phyloP scores from a whole-genome alignment of 345 rosid genomes.

The Adansonia digitata region DNA sequence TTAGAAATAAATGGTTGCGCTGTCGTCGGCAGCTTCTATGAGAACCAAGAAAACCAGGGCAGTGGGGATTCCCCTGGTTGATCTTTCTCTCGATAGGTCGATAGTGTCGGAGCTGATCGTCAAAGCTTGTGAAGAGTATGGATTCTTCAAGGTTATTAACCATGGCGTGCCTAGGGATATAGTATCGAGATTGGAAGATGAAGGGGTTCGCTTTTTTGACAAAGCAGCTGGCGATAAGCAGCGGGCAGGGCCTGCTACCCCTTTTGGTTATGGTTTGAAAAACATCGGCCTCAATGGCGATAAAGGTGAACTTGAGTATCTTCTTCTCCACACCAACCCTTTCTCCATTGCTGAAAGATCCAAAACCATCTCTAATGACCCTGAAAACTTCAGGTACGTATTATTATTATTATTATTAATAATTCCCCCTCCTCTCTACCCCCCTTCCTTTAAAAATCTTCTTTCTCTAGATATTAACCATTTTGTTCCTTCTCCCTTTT shows the following conservation, averaged over 20 bases:
- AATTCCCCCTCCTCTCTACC: too few species aligned
- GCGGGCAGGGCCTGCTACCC: conserved; percentile 66
- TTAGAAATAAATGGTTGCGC: conserved; percentile 43
- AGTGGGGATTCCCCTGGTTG: conserved; percentile 56
- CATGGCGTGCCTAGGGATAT: conserved; percentile 52
- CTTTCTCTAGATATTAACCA: not conserved
- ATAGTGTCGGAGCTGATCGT: conserved; percentile 41
- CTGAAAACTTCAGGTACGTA: conserved; percentile 73
- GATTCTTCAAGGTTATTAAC: conserved; percentile 62
- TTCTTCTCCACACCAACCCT: conserved; percentile 70
- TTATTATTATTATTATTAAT: too few species aligned
- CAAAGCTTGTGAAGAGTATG: conserved; percentile 70
- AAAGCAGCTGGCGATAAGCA: conserved; percentile 56
- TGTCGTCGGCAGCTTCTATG: conserved; percentile 42
- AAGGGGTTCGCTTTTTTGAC: conserved; percentile 51
- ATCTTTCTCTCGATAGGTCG: conserved; percentile 43
- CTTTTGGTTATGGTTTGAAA: conserved; percentile 94
- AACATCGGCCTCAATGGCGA: conserved; percentile 90
- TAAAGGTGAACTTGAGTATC: conserved; percentile 83
- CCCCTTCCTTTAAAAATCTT: too few species aligned
- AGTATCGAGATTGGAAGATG: conserved; percentile 46
- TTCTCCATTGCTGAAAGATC: conserved; percentile 47
- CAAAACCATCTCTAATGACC: conserved; percentile 46
- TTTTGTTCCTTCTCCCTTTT: not conserved
- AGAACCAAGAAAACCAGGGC: conserved; percentile 42